phyloP scores from a whole-genome alignment of 495 filamentous ascomycete species.

The Neurospora terricola region DNA sequence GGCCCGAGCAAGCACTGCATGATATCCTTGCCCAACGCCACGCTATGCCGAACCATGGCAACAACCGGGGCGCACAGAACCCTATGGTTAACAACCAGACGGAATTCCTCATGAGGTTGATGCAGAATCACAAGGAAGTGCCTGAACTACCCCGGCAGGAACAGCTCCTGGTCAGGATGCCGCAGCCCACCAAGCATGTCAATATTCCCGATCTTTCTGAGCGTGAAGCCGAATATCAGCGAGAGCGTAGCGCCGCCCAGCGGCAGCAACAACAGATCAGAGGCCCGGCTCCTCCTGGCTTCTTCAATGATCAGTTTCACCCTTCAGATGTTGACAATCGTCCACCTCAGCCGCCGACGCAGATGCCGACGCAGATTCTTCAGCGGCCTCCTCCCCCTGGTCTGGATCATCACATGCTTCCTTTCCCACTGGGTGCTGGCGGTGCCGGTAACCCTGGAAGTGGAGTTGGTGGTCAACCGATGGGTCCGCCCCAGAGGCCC shows the following conservation, averaged over 20 bases:
- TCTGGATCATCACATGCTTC: slow-evolving; percentile 39
- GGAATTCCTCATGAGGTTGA: slow-evolving; percentile 46
- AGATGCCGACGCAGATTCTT: slow-evolving; percentile 44
- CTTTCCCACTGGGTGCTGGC: slow-evolving; percentile 30
- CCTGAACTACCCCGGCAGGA: slow-evolving; percentile 37
- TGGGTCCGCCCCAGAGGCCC: slow-evolving; percentile 30
- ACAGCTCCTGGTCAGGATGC: slow-evolving; percentile 21
- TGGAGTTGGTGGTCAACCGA: slow-evolving; percentile 19
- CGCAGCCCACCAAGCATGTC: slow-evolving; percentile 22
- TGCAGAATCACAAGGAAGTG: slow-evolving; percentile 36
- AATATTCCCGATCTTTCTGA: slow-evolving; percentile 23
- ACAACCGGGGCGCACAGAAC: slow-evolving; percentile 27
- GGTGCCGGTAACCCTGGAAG: slow-evolving; percentile 1
- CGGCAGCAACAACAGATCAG: slow-evolving; percentile 18
- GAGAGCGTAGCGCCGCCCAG: slow-evolving; percentile 22
- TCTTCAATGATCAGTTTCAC: slow-evolving; percentile 36
- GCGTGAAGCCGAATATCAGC: slow-evolving; percentile 31
- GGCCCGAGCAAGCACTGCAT: slow-evolving; percentile 44
- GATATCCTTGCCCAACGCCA: slow-evolving; percentile 44
- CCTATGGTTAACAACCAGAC: slow-evolving; percentile 37
- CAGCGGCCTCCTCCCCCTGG: slow-evolving; percentile 44
- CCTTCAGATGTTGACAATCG: slow-evolving; percentile 26
- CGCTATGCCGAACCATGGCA: slow-evolving; percentile 27
- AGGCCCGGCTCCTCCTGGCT: slow-evolving; percentile 24
- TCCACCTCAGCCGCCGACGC: slow-evolving; percentile 25